phyloP scores from a whole-genome alignment of 1,284 basidiomycete species.

The Vanrija sp. region DNA sequence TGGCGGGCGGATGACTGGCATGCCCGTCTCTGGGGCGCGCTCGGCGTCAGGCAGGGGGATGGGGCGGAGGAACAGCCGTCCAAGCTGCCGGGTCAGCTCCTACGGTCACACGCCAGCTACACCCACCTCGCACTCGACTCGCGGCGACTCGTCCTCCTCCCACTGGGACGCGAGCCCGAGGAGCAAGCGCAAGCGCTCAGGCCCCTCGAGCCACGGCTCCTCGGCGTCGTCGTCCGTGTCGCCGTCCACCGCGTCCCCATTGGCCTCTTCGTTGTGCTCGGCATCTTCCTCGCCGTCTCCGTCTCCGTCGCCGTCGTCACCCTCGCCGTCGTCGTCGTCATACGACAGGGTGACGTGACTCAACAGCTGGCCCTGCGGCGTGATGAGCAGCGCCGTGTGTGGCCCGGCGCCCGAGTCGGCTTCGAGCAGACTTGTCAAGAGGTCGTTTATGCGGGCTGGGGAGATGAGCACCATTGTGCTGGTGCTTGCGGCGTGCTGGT shows the following conservation, averaged over 20 bases:
- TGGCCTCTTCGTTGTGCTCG: not conserved
- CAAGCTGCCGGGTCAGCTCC: slow-evolving; percentile 18
- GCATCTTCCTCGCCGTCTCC: not conserved
- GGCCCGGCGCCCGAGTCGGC: slow-evolving; percentile 14
- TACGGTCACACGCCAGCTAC: not conserved
- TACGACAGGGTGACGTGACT: slow-evolving; percentile 16
- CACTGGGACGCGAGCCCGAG: slow-evolving; percentile 36
- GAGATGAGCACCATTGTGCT: slow-evolving; percentile 16
- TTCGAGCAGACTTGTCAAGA: slow-evolving; percentile 10
- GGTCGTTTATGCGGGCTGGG: slow-evolving; percentile 10
- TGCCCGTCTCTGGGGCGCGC: slow-evolving; percentile 1
- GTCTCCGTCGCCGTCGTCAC: slow-evolving; percentile 4
- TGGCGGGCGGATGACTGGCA: slow-evolving; percentile 14
- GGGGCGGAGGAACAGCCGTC: slow-evolving; percentile 21
- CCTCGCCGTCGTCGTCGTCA: slow-evolving; percentile 10
- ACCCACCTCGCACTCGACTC: slow-evolving; percentile 39
- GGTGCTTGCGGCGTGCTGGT: not conserved
- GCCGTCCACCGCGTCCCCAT: slow-evolving; percentile 1
- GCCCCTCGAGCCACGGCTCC: slow-evolving; percentile 34
- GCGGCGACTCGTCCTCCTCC: slow-evolving; percentile 33
- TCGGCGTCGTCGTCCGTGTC: slow-evolving; percentile 6
- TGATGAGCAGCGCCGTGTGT: slow-evolving; percentile 32
- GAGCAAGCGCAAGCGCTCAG: slow-evolving; percentile 35
- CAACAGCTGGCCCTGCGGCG: slow-evolving; percentile 29
- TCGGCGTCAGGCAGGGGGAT: slow-evolving; percentile 22